phyloP scores from a whole-genome alignment of 1,139 yeast genomes.

The Arxiozyma telluris region DNA sequence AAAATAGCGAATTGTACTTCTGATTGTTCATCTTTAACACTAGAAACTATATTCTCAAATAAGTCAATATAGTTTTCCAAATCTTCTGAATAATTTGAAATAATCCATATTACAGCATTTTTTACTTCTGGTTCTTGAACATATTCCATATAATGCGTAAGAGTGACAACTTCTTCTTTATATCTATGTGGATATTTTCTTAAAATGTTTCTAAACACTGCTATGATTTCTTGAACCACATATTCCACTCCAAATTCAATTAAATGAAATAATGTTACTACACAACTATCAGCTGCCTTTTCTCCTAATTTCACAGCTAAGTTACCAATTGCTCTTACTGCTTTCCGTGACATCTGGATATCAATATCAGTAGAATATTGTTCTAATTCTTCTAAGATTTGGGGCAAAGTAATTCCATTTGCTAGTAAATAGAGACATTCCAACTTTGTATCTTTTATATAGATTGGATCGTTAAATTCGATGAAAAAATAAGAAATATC shows the following conservation, averaged over 20 bases:
- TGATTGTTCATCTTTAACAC: conserved; percentile 38
- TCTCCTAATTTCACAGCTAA: conserved; percentile 67
- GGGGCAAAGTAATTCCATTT: conserved; percentile 47
- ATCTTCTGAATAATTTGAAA: conserved; percentile 57
- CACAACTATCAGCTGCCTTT: conserved; percentile 53
- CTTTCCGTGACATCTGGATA: conserved; percentile 75
- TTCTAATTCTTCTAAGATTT: conserved; percentile 65
- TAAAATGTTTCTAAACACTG: conserved; percentile 67
- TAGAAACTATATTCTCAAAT: conserved; percentile 18
- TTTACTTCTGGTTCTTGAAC: conserved; percentile 74
- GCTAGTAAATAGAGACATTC: conserved; percentile 81
- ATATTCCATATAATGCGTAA: conserved; percentile 34
- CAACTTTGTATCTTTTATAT: conserved; percentile 81
- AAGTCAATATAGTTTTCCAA: conserved; percentile 19
- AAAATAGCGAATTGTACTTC: conserved; percentile 69
- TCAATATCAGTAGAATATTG: conserved; percentile 86
- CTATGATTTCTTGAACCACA: conserved; percentile 70
- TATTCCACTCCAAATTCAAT: conserved; percentile 61
- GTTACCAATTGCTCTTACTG: conserved; percentile 84
- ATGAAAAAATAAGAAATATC: conserved; percentile 77
- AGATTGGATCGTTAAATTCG: conserved; percentile 76
- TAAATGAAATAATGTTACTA: conserved; percentile 51
- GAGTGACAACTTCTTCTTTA: conserved; percentile 27
- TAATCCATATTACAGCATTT: conserved; percentile 73
- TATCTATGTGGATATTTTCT: conserved; percentile 59